Percentiles rank a stretch among this genome's conserved stretches.
phyloP scores from a whole-genome alignment of 805 yeast species.

The Teunomyces panamensis region DNA sequence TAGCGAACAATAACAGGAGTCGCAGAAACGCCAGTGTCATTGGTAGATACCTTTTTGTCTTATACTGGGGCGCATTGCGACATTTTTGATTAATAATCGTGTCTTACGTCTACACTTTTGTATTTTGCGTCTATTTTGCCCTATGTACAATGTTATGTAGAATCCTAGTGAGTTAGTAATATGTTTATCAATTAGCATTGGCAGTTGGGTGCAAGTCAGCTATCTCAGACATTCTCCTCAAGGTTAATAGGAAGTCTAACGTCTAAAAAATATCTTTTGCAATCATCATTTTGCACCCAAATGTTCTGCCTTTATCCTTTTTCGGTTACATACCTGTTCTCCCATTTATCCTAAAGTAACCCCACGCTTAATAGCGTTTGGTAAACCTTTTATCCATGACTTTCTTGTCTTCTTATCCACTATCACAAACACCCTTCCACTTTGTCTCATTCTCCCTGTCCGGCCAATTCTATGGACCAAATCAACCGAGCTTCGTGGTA shows the following conservation, averaged over 20 bases:
- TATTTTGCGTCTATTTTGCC: not conserved
- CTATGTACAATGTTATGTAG: not conserved
- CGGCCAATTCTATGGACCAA: slow-evolving; percentile 90
- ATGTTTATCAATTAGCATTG: not conserved
- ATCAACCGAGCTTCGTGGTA: slow-evolving; percentile 83
- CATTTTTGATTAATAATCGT: slow-evolving; percentile 1
- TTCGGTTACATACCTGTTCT: not conserved
- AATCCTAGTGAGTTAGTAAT: slow-evolving; percentile 5
- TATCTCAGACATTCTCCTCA: slow-evolving; percentile 34
- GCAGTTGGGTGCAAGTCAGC: slow-evolving; percentile 15
- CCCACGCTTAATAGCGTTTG: slow-evolving; percentile 59
- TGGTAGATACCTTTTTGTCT: not conserved
- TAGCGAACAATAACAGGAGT: not conserved
- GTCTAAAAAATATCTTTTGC: slow-evolving; percentile 30
- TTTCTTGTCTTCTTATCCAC: slow-evolving; percentile 66
- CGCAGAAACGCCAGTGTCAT: not conserved
- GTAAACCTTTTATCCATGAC: slow-evolving; percentile 80
- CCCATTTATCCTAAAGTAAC: slow-evolving; percentile 26
- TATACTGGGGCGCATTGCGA: not conserved
- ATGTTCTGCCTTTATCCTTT: not conserved
- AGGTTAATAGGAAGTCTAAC: slow-evolving; percentile 39
- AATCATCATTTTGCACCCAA: slow-evolving; percentile 26
- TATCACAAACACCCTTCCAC: slow-evolving; percentile 83
- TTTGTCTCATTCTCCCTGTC: slow-evolving; percentile 87
- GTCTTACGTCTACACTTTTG: not conserved